Percentiles rank a stretch among this genome's conserved stretches.
Evolutionary conservation across 225 moss, liverwort and hornwort genomes (phyloP).

Genomic region (Bryoerythrophyllum caledonicum): DNA sequence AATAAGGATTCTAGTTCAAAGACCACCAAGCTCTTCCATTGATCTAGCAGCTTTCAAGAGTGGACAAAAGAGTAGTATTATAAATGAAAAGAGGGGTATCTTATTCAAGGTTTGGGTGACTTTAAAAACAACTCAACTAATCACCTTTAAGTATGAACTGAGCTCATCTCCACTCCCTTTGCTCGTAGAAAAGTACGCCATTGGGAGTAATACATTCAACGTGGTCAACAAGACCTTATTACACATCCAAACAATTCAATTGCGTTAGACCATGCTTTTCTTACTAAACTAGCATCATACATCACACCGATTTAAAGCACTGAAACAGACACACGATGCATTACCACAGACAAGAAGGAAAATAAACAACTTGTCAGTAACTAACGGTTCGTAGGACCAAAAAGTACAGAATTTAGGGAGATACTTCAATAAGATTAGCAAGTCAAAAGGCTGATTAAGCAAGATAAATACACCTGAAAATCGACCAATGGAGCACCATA

Average conservation of each 20-base stretch:
- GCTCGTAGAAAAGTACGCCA: slow-evolving; percentile 84
- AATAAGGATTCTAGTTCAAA: no score
- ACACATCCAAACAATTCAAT: slow-evolving; percentile 21
- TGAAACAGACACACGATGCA: slow-evolving; percentile 15
- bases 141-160: slow-evolving; percentile 87
- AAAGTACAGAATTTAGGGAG: not conserved
- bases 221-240: slow-evolving; percentile 72
- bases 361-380: not conserved
- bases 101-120: no score
- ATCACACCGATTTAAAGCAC: not conserved
- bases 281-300: not conserved
- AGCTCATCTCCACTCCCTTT: slow-evolving; percentile 76
- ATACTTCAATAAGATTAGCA: slow-evolving; percentile 15
- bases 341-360: slow-evolving; percentile 7
- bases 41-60: no score
- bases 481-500: slow-evolving; percentile 75
- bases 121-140: not conserved
- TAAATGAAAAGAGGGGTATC: no score
- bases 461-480: slow-evolving; percentile 42
- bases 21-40: no score
- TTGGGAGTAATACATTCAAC: slow-evolving; percentile 77
- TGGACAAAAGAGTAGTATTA: no score
- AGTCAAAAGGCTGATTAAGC: not conserved
- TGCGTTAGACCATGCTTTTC: not conserved
- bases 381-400: not conserved